Base-by-base conservation (phyloP, 768 basidiomycete species). In the Leccinum boreale region DNA sequence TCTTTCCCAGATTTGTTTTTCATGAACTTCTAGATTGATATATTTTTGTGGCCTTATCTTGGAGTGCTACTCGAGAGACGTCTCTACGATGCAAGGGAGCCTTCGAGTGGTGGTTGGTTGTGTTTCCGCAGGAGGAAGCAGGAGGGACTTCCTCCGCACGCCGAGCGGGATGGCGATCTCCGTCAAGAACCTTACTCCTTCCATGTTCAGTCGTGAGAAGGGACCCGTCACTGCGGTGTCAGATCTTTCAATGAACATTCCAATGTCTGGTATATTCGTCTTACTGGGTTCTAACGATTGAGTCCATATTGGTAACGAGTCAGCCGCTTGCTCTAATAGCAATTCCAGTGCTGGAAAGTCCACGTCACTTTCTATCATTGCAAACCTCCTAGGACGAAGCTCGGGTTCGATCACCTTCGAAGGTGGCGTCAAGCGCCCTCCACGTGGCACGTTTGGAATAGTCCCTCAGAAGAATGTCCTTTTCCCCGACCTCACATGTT, bases 401-500 rank as follows among this genome's bases (percentile, higher is more conserved):
- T 73, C 77, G 24, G 90, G 90, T 31, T 74, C 77, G 3, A 76
- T 92, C 17, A 73, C 77, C 1, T 81, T 78, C 56, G 82, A 81
- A 63, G 83, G 83, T 35, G 83, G 84, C 1, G 68, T 73, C 17
- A 65, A 78, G 42, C 75, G 75, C 26, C 85, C 86, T 7, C 76
- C 85, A 5, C 83, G 83, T 0, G 88, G 89, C 7, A 81, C 81
- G 0, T 67, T 92, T 17, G 90, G 90, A 2, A 85, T 92, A 58
- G 89, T 90, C 0, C 88, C 89, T 1, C 90, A 92, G 74, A 90
- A 89, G 74, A 91, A 92, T 63, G 89, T 92, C 6, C 76, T 92
- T 3, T 89, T 90, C 67, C 82, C 87, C 0, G 89, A 91, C 54
- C 73, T 92, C 19, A 80, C 85, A 1, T 91, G 89, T 67, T 75